phyloP scores from a whole-genome alignment of 192 early-diverging fungal species.

The Martensiomyces pterosporus region DNA sequence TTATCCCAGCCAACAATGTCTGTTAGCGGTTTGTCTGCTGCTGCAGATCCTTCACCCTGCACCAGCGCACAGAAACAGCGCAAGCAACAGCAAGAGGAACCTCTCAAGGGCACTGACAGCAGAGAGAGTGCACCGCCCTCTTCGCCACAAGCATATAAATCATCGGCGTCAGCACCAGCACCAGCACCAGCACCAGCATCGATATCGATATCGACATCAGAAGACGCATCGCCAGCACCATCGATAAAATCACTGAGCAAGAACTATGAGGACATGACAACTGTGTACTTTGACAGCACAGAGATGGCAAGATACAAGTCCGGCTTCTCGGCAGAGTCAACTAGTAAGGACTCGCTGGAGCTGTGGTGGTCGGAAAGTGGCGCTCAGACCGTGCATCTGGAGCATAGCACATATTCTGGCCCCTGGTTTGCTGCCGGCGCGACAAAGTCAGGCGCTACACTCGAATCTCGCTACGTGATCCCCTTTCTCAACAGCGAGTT shows the following conservation, averaged over 20 bases:
- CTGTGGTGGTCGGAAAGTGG: constrained; percentile 14
- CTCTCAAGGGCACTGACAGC: background rate
- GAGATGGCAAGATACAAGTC: constrained; percentile 15
- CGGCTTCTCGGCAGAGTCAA: constrained; percentile 21
- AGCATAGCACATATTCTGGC: constrained; percentile 18
- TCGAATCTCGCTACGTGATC: constrained; percentile 21
- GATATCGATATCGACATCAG: too few relatives aligned
- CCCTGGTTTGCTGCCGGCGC: constrained; percentile 37
- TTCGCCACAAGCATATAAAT: constrained; percentile 23
- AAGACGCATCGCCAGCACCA: background rate
- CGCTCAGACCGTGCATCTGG: constrained; percentile 2
- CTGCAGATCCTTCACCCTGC: too few relatives aligned
- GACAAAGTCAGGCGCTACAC: constrained; percentile 2
- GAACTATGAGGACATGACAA: constrained; percentile 6
- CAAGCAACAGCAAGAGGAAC: too few relatives aligned
- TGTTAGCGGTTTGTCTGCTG: too few relatives aligned
- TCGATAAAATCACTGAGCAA: background rate
- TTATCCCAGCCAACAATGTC: too few relatives aligned
- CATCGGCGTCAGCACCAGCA: constrained; percentile 10
- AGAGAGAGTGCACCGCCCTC: constrained; percentile 11
- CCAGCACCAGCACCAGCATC: too few relatives aligned
- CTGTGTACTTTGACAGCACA: constrained; percentile 22
- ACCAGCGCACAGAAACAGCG: background rate
- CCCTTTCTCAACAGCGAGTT: constrained; percentile 43
- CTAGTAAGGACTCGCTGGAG: constrained; percentile 20